Base-by-base conservation (phyloP, 192 early-diverging fungal genomes). In the Nowakowskiella sp. region DNA sequence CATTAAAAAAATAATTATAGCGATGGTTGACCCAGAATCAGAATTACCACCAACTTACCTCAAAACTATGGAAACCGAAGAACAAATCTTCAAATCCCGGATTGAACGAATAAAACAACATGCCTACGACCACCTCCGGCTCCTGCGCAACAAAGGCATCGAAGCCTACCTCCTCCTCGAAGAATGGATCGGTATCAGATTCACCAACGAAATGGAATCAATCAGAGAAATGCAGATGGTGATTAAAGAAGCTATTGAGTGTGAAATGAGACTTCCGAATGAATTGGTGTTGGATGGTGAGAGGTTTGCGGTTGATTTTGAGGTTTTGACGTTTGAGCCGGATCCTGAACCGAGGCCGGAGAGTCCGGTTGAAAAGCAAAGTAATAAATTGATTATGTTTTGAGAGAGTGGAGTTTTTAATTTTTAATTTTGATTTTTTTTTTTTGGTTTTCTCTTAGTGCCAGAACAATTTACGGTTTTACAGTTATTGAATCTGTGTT, bases 221-320 rank as follows among this genome's bases (percentile, higher is more conserved):
- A 71, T 77, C 31, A 64, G 65, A 16, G 76, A 81, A 22, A 31
- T 82, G 57, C 19, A 70, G 24, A 47, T 43, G 22, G 47, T 78
- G 2, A 68, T 82, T 47, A 82, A 82, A 54, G 76, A 82, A 51
- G 80, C 78, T 3, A 67, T 82, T 29, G 80, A 82, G 57, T 45
- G 53, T 4, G 80, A 82, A 59, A 45, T 50, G 1, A 52, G 59
- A 29, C 58, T 82, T 6, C 75, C 78, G 13, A 82, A 82, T 44
- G 59, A 61, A 42, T 47, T 82, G 21, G 42, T 65, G 5, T 60
- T 82, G 13, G 53, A 70, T 10, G 80, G 75, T 1, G 79, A 82
- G 43, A 66, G 58, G 59, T 73, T 82, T 47, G 65, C 47, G n/a
- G 68, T 82, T 1, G 66, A 82, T 52, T 81, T 69, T 44, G 53